Conservation (phyloP, 306 rosid species). For the Macrotyloma uniflorum region DNA sequence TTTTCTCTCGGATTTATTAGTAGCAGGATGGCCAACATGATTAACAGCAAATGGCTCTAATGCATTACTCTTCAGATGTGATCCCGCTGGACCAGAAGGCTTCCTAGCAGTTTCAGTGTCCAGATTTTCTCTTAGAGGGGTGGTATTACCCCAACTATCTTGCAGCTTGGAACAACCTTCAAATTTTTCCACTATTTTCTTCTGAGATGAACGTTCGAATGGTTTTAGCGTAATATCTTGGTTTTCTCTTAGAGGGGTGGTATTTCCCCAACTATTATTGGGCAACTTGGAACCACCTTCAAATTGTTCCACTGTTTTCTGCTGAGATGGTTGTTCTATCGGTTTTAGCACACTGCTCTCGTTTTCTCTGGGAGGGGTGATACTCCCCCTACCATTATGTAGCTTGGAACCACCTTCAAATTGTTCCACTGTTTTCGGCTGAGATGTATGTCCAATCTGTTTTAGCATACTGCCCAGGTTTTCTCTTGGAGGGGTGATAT, state of each 20-base stretch:
- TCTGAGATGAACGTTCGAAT: constrained; percentile 49
- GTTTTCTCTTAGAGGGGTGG: constrained; percentile 38
- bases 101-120: constrained; percentile 38
- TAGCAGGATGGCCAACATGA: constrained; percentile 34
- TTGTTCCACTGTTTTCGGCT: constrained; percentile 46
- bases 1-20: constrained; percentile 34
- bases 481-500: constrained; percentile 40
- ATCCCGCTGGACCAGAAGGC: constrained; percentile 38
- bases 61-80: constrained; percentile 42
- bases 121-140: constrained; percentile 43
- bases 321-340: constrained; percentile 51
- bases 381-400: constrained; percentile 43
- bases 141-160: constrained; percentile 43
- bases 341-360: constrained; percentile 50
- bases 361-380: constrained; percentile 38
- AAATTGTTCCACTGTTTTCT: constrained; percentile 45
- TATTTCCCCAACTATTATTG: constrained; percentile 46
- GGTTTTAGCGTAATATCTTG: constrained; percentile 50
- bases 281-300: constrained; percentile 44
- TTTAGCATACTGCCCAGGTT: constrained; percentile 46
- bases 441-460: constrained; percentile 54
- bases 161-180: constrained; percentile 44
- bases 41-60: constrained; percentile 49
- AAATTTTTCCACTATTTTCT: constrained; percentile 47
- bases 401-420: constrained; percentile 45